These are phyloP conservation scores for Leptographium flavum DNA, from an alignment of 2,329 filamentous ascomycete genomes.

Conservation along the genomic window DNA sequence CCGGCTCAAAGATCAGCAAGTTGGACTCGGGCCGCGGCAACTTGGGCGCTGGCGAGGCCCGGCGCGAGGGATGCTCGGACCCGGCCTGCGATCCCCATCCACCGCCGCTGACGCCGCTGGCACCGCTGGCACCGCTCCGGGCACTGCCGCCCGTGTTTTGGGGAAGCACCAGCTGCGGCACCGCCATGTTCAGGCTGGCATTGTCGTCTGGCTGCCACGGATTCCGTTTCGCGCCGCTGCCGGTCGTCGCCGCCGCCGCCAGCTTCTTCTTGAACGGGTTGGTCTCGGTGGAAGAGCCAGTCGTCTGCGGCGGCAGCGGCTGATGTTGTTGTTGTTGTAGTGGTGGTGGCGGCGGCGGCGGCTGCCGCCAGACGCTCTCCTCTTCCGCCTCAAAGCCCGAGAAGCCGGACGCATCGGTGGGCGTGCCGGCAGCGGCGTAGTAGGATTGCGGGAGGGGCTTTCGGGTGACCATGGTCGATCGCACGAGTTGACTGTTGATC, in stretches of 20 bases:
- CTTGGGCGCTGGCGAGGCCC: conserved; percentile 20
- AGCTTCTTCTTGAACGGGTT: conserved; percentile 41
- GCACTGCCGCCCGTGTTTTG: conserved; percentile 15
- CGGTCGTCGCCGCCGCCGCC: conserved; percentile 12
- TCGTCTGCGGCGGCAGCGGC: conserved; percentile 15
- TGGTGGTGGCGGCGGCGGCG: neutral
- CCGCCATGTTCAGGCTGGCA: conserved; percentile 16
- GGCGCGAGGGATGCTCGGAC: conserved; percentile 15
- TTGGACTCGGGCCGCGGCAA: conserved; percentile 3
- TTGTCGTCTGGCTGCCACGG: conserved; percentile 27
- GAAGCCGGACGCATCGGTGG: conserved; percentile 10
- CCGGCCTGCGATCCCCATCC: conserved; percentile 20
- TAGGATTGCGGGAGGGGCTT: conserved; percentile 20
- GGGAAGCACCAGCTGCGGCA: conserved; percentile 5
- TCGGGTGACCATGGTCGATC: conserved; percentile 25
- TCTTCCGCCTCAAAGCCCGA: conserved; percentile 18
- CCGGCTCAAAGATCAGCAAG: conserved; percentile 18
- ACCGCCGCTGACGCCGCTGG: conserved; percentile 18
- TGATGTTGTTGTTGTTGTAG: conserved; percentile 5
- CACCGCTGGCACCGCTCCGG: no score
- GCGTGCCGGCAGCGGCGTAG: neutral
- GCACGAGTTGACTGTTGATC: neutral
- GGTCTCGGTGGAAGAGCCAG: conserved; percentile 20
- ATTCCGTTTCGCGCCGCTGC: conserved; percentile 28
- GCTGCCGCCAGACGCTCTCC: conserved; percentile 20